A percentile compares a stretch with the other conserved stretches of the same genome.
phyloP scores from a whole-genome alignment of 2,329 filamentous ascomycete species.

The Sporothrix inflata region DNA sequence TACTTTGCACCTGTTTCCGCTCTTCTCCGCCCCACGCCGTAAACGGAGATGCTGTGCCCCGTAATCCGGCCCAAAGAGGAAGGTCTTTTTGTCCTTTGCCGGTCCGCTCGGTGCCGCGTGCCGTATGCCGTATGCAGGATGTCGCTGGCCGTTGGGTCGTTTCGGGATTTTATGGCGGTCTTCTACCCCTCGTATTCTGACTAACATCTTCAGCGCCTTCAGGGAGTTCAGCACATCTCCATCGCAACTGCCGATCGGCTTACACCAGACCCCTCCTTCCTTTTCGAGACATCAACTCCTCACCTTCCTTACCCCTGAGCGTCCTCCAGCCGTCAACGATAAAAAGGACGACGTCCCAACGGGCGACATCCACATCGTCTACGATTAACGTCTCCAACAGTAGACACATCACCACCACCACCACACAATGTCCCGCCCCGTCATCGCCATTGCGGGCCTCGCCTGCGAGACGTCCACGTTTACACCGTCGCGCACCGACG shows the following conservation, averaged over 20 bases:
- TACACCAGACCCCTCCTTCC: conserved; percentile 17
- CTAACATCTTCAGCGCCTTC: neutral
- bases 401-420: neutral
- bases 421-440: conserved; percentile 38
- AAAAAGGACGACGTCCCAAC: neutral
- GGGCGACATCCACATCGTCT: neutral
- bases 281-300: neutral
- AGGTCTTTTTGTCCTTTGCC: neutral
- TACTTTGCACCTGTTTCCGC: neutral
- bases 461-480: conserved; percentile 60
- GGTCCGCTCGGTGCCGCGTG: neutral
- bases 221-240: neutral
- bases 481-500: conserved; percentile 52
- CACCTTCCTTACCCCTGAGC: neutral
- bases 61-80: conserved; percentile 8
- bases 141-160: neutral
- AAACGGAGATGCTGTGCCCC: neutral
- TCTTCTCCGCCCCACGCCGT: neutral
- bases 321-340: neutral
- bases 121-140: neutral
- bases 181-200: neutral
- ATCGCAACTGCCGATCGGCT: conserved; percentile 9
- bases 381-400: neutral
- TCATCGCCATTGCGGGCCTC: conserved; percentile 56
- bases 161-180: neutral